Conservation (phyloP, 31 red algal species). For the Asparagopsis taxiformis region DNA sequence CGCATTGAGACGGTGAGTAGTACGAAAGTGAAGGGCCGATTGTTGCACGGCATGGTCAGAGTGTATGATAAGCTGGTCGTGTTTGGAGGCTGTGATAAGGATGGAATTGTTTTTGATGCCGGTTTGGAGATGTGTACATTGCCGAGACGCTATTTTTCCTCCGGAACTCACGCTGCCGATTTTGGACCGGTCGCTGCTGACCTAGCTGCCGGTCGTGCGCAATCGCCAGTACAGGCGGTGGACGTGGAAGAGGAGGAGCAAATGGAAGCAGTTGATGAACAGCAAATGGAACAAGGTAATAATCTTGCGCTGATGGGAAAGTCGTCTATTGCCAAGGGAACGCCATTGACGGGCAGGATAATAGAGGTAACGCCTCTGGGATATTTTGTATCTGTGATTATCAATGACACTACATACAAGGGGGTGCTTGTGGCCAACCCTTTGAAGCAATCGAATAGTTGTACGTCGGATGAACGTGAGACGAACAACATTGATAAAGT, state of each 20-base stretch:
- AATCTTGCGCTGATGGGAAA: constrained; percentile 10
- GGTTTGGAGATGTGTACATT: constrained; percentile 20
- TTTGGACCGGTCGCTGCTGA: constrained; percentile 38
- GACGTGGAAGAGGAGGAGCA: not conserved
- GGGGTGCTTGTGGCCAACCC: constrained; percentile 55
- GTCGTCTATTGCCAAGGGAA: constrained; percentile 18
- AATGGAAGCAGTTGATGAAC: not conserved
- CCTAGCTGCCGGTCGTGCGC: constrained; percentile 22
- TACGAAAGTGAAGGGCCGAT: constrained; percentile 10
- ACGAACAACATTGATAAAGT: not conserved
- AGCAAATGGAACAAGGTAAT: not conserved
- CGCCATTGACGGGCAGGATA: constrained; percentile 43
- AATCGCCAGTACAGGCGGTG: not conserved
- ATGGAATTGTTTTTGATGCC: constrained; percentile 5
- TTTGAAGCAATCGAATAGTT: not conserved
- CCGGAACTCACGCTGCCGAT: constrained; percentile 21
- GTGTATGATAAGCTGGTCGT: constrained; percentile 25
- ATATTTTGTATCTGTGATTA: constrained; percentile 39
- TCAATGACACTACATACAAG: constrained; percentile 49
- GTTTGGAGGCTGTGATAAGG: constrained; percentile 46
- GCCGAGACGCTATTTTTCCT: constrained; percentile 16
- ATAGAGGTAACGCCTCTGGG: constrained; percentile 34
- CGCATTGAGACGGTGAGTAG: constrained; percentile 13
- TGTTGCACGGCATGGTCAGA: constrained; percentile 43
- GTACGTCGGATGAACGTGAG: not conserved